These are phyloP conservation scores for Spatholobus suberectus DNA, from an alignment of 306 rosid species.

Conservation along the genomic window DNA sequence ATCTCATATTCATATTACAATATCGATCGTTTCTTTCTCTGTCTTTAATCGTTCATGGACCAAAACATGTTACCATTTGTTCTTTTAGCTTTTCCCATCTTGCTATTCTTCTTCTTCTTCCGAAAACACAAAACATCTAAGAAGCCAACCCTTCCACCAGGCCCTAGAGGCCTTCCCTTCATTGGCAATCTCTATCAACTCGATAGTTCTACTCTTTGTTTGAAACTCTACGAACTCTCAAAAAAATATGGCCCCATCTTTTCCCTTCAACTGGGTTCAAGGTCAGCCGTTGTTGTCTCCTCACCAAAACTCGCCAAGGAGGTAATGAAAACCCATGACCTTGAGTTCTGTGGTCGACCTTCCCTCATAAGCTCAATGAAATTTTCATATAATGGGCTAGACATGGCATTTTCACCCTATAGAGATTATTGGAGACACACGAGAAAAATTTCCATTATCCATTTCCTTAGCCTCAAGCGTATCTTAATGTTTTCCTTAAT, in stretches of 20 bases:
- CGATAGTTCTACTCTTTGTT: too few relatives aligned
- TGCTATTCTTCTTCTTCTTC: conserved; percentile 12
- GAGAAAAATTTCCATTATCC: too few relatives aligned
- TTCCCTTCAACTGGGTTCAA: conserved; percentile 39
- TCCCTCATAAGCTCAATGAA: neutral
- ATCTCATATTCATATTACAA: neutral
- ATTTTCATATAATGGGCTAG: conserved; percentile 35
- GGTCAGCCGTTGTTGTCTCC: conserved; percentile 18
- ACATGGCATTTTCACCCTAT: conserved; percentile 9
- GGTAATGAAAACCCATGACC: conserved; percentile 31
- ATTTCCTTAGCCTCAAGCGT: neutral
- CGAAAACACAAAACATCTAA: neutral
- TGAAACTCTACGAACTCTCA: too few relatives aligned
- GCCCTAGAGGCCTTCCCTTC: too few relatives aligned
- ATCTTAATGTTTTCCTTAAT: conserved; percentile 10
- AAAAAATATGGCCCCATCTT: conserved; percentile 35
- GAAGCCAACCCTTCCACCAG: too few relatives aligned
- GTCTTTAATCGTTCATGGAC: neutral
- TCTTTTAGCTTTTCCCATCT: neutral
- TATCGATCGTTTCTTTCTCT: neutral
- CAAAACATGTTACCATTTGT: neutral
- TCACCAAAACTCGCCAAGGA: conserved; percentile 38
- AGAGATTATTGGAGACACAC: neutral
- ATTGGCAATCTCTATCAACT: too few relatives aligned
- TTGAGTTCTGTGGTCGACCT: neutral